Percentiles rank a stretch among this genome's conserved stretches.
These are phyloP conservation scores for Solanum verrucosum DNA, from an alignment of 257 asterid genomes.

Conservation along the genomic window DNA sequence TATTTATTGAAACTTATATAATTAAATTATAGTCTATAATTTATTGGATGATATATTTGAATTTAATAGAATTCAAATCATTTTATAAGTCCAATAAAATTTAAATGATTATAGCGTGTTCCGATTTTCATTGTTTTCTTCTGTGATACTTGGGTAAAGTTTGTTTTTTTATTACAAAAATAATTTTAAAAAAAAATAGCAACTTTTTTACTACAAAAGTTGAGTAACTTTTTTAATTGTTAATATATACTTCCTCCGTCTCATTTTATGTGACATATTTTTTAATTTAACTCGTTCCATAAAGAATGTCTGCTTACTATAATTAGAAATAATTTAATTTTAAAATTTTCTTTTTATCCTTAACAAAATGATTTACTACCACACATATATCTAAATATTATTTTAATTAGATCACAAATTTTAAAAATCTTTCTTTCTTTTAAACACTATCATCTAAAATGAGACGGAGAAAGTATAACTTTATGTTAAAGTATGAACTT, in stretches of 20 bases:
- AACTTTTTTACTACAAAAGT: not conserved
- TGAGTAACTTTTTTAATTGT: not conserved
- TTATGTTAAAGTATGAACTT: not conserved
- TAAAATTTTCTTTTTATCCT: not conserved
- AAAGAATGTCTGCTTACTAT: no score
- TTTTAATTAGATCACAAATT: no score
- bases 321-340: no score
- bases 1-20: not conserved
- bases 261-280: not conserved
- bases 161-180: no score
- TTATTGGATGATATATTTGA: not conserved
- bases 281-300: no score
- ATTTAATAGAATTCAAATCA: not conserved
- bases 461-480: not conserved
- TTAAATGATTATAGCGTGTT: no score
- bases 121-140: not conserved
- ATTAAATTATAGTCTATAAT: not conserved
- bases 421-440: no score
- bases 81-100: no score
- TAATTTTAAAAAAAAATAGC: not conserved
- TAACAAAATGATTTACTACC: no score
- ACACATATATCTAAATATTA: no score
- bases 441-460: not conserved
- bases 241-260: no score
- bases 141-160: not conserved